A percentile compares a stretch with the other conserved stretches of the same genome.
These are phyloP conservation scores for Silene vulgaris DNA, from an alignment of 179 eudicot genomes.

Conservation along the genomic window DNA sequence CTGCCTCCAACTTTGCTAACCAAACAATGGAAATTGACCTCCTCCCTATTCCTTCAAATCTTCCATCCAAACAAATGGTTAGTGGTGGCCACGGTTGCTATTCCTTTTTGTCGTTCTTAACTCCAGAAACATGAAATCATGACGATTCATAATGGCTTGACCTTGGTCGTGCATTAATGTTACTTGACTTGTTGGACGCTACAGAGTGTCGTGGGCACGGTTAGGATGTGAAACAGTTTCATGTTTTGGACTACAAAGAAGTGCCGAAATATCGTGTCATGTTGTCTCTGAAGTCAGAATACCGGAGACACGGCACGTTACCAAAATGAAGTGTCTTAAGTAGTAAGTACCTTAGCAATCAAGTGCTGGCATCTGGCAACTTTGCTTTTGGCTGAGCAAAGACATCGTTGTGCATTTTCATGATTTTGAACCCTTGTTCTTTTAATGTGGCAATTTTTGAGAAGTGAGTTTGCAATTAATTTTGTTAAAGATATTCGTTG, in stretches of 20 bases:
- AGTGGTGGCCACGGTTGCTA: background rate
- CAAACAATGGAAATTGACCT: background rate
- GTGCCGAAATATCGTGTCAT: background rate
- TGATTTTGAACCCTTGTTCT: background rate
- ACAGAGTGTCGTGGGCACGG: background rate
- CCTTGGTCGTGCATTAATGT: background rate
- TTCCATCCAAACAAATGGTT: background rate
- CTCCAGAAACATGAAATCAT: background rate
- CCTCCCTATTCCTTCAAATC: background rate
- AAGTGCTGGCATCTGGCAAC: background rate
- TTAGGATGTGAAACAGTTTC: background rate
- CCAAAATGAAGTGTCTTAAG: background rate
- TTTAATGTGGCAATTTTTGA: background rate
- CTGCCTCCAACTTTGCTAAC: background rate
- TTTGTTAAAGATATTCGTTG: background rate
- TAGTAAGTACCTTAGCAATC: background rate
- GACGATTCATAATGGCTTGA: background rate
- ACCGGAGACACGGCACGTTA: background rate
- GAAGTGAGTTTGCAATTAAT: background rate
- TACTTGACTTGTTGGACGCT: background rate
- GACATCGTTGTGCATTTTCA: background rate
- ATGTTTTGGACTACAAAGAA: background rate
- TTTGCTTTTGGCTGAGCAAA: background rate
- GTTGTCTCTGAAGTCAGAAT: background rate
- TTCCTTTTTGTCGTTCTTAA: background rate